phyloP scores from a whole-genome alignment of 2,329 filamentous ascomycete species.

The Amauroascus verrucosus region DNA sequence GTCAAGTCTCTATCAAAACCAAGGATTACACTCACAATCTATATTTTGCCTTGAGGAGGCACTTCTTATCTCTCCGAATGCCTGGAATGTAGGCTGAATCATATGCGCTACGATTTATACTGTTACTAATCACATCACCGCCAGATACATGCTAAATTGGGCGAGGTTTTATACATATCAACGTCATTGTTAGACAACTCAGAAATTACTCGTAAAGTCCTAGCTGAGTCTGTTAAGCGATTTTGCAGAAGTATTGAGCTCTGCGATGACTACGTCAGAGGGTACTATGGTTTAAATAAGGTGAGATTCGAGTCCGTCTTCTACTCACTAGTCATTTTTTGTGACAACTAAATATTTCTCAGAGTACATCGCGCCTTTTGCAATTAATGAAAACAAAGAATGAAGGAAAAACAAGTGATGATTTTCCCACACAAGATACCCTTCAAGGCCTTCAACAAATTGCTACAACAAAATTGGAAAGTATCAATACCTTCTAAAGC shows the following conservation, averaged over 20 bases:
- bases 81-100: conserved; percentile 64
- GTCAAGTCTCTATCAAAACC: conserved; percentile 70
- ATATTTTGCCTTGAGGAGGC: conserved; percentile 87
- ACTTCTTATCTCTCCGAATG: conserved; percentile 73
- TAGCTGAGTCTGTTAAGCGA: conserved; percentile 66
- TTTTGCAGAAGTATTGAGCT: conserved; percentile 88
- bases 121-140: neutral
- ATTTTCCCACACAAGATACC: conserved; percentile 19
- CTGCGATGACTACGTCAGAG: conserved; percentile 83
- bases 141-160: conserved; percentile 75
- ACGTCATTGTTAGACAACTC: conserved; percentile 28
- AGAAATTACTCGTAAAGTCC: conserved; percentile 37
- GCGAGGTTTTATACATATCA: conserved; percentile 70
- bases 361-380: conserved; percentile 16
- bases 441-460: conserved; percentile 28
- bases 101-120: neutral
- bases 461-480: conserved; percentile 27
- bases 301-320: conserved; percentile 31
- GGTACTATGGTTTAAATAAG: conserved; percentile 82
- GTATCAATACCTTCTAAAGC: too few relatives aligned
- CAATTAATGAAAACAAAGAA: conserved; percentile 10
- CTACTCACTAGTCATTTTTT: neutral
- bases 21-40: conserved; percentile 70
- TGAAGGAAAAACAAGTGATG: conserved; percentile 6
- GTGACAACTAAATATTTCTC: conserved; percentile 2